Base-by-base conservation (phyloP, 2,329 filamentous ascomycete species). In the Macrophomina phaseolina region DNA sequence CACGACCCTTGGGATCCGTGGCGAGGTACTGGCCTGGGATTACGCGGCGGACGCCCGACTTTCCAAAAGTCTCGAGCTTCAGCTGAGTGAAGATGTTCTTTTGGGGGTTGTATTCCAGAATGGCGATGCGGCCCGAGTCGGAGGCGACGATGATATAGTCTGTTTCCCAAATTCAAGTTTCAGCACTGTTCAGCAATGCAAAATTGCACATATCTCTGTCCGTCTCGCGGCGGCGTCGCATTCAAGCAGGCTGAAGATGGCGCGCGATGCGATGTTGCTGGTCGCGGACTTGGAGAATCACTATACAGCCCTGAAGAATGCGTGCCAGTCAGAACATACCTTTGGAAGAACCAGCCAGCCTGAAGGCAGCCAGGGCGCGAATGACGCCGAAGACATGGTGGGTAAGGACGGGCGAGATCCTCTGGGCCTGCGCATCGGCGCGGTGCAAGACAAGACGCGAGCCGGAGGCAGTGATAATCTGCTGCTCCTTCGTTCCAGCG, bases 321-420 rank as follows among this genome's bases (percentile, higher is more conserved):
- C 48, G 56, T 38, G 49, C 55, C 46, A 45, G 42, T 18, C 61
- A 62, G 58, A 76, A 87, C 92, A 85, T 90, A 97, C 94, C 94
- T 90, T 97, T 98, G 74, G 85, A 94, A 79, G 93, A 97, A 70
- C 96, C 96, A 61, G 96, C 94, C 69, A 99, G 86, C 68, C 95
- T 89, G 78, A 98, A 98, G 32, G 93, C 89, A 65, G 93, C 91
- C 72, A 99, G 86, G 52, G 91, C 89, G 70, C 96, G 88, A 71
- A 99, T 94, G 75, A 99, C 97, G 71, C 94, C 94, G 80, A 99
- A 99, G 56, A 97, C 88, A 84, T 99, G 92, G 77, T 98, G 94
- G 2, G 94, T 93, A 69, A 96, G 87, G 34, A 97, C 82, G 5
- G 93, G 93, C 60, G 90, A 87, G 74, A 98, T 89, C 79, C 95